Base-by-base conservation (phyloP, 257 asterid species). In the Marsdenia floribunda region DNA sequence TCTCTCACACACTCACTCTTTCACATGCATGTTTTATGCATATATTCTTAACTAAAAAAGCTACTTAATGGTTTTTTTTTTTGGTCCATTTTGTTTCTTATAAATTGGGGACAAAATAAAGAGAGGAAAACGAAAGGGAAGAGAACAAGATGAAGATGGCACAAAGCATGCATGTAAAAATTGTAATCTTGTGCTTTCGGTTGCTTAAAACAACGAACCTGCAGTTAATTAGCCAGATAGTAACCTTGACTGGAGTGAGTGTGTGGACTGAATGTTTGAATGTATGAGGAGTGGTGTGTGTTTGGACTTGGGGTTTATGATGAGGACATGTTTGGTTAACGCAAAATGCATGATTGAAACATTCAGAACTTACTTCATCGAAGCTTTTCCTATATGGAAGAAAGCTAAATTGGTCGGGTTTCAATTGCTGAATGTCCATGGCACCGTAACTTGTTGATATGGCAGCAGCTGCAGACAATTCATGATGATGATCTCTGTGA, bases 371-470 rank as follows among this genome's bases (percentile, higher is more conserved):
- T 90, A 93, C 97, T 94, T 94, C 93, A 61, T 90, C 96, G 75
- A 91, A 93, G 80, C 82, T 75, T 84, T 90, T 94, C 74, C 91
- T 85, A 73, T 78, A 90, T 6, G 91, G 96, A 14, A 87, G 86
- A 80, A 82, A 95, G 72, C 90, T 72, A 82, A 91, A 93, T 54
- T 90, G 94, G 57, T 88, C 93, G 14, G 90, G 81, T 82, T 90
- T 90, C 60, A 86, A 72, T 47, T 88, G 98, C 73, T 88, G 97
- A 52, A 91, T 88, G 38, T 90, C 90, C 75, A 89, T 66, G 15
- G 84, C 82, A 66, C 80, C 78, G 19, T 87, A 90, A 68, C 83
- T 58, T 13, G 92, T 78, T 1, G 90, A 81, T 49, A 85, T 82
- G 19, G 80, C 86, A 37, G 80, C 87, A 29, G 83, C 86, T 0